Conservation (phyloP, 345 rosid species). For the Arabidopsis arenosa region DNA sequence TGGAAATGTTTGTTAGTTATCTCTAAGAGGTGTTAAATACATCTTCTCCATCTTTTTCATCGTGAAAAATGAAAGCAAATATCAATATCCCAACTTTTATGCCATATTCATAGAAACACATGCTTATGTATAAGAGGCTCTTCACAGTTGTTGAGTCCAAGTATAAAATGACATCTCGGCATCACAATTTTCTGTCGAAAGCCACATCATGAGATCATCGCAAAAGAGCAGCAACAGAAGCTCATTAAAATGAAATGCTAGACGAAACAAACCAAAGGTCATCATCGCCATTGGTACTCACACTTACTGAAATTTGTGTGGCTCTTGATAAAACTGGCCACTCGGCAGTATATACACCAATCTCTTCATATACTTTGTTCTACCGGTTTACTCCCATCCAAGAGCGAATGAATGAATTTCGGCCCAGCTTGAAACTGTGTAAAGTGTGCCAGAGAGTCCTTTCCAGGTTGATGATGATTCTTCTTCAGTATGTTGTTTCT, state of each 20-base stretch:
- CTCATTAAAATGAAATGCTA: conserved; percentile 17
- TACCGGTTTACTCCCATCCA: conserved; percentile 69
- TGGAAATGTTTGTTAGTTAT: too few relatives aligned
- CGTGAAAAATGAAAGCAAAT: too few relatives aligned
- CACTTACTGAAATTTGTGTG: conserved; percentile 32
- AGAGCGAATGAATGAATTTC: conserved; percentile 87
- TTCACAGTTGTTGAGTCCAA: conserved; percentile 2
- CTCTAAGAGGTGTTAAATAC: too few relatives aligned
- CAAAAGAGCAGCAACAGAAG: conserved; percentile 11
- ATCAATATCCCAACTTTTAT: conserved; percentile 1
- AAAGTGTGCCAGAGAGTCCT: conserved; percentile 73
- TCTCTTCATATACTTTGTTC: conserved; percentile 4
- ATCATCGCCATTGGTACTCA: not conserved
- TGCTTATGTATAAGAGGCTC: conserved; percentile 19
- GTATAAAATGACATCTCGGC: conserved; percentile 12
- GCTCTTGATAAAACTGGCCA: conserved; percentile 47
- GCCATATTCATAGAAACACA: conserved; percentile 12
- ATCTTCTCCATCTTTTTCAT: too few relatives aligned
- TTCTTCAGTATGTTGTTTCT: conserved; percentile 58
- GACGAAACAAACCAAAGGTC: not conserved
- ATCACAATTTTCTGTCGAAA: conserved; percentile 26
- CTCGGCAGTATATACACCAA: conserved; percentile 35
- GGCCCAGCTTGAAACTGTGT: conserved; percentile 88
- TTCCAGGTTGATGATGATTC: conserved; percentile 61
- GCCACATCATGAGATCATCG: conserved; percentile 13